Conservation (phyloP, 805 yeast genomes). For the Candida sithepensis region DNA sequence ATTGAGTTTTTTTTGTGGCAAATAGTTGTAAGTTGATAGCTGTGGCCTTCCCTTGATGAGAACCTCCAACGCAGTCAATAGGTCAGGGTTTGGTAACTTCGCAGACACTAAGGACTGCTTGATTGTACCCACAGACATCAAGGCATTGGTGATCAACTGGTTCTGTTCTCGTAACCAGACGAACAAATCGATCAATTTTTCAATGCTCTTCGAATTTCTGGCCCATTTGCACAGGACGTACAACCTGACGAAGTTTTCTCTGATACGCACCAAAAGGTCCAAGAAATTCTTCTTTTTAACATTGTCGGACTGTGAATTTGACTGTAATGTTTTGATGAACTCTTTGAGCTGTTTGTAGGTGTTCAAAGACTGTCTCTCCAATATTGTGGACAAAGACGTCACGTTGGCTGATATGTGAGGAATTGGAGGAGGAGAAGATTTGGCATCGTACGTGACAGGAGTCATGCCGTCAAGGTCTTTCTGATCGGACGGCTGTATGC, state of each 20-base stretch:
- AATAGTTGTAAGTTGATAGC: conserved; percentile 59
- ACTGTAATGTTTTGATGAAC: conserved; percentile 56
- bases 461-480: background rate
- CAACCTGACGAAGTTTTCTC: conserved; percentile 81
- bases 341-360: conserved; percentile 62
- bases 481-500: background rate
- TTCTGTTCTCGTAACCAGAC: conserved; percentile 85
- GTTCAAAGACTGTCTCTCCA: conserved; percentile 56
- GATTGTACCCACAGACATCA: conserved; percentile 63
- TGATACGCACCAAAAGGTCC: conserved; percentile 60
- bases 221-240: conserved; percentile 92
- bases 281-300: conserved; percentile 66
- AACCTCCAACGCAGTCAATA: conserved; percentile 84
- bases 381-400: conserved; percentile 57
- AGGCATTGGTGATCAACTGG: conserved; percentile 57
- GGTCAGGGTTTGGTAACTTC: conserved; percentile 87
- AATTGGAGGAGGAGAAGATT: conserved; percentile 29
- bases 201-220: conserved; percentile 64
- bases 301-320: conserved; percentile 49
- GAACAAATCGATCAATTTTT: conserved; percentile 76
- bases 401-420: conserved; percentile 75
- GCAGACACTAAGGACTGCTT: conserved; percentile 79
- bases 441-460: background rate
- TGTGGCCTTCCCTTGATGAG: conserved; percentile 74
- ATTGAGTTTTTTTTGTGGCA: conserved; percentile 47